Conservation (phyloP, 257 asterid species). For the Gentiana straminea region DNA sequence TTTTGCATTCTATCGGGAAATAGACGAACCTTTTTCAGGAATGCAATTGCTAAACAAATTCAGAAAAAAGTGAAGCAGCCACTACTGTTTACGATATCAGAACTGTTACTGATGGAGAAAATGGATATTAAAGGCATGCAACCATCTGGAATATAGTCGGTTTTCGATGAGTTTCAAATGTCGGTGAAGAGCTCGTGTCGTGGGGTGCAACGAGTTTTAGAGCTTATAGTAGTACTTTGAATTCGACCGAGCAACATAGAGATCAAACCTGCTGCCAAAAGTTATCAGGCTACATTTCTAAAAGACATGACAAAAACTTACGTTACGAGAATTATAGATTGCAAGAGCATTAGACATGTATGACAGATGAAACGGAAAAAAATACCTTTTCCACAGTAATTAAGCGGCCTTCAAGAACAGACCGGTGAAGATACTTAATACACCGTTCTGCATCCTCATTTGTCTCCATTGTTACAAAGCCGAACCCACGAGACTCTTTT, state of each 20-base stretch:
- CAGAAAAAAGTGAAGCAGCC: constrained; percentile 23
- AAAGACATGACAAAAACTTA: constrained; percentile 15
- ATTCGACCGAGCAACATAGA: constrained; percentile 35
- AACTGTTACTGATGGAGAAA: constrained; percentile 24
- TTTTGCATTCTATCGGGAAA: constrained; percentile 7
- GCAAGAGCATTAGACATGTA: constrained; percentile 10
- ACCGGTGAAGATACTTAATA: constrained; percentile 26
- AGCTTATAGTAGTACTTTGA: constrained; percentile 18
- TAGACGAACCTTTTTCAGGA: constrained; percentile 17
- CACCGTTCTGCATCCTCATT: constrained; percentile 32
- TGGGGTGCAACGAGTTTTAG: constrained; percentile 22
- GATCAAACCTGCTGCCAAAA: constrained; percentile 44
- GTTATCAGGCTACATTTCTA: constrained; percentile 27
- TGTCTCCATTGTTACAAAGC: constrained; percentile 31
- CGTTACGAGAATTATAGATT: neutral
- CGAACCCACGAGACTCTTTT: constrained; percentile 33
- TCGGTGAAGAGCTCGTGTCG: constrained; percentile 26
- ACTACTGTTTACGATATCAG: constrained; percentile 17
- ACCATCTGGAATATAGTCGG: constrained; percentile 19
- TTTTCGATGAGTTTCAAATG: constrained; percentile 20
- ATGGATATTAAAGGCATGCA: constrained; percentile 19
- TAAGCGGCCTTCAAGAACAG: constrained; percentile 33
- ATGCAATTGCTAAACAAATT: constrained; percentile 16
- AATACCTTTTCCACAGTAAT: constrained; percentile 88
- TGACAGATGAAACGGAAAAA: neutral